A percentile compares a stretch with the other conserved stretches of the same genome.
These are phyloP conservation scores for Flueggea neowawraea DNA, from an alignment of 441 rosid species.

Conservation along the genomic window DNA sequence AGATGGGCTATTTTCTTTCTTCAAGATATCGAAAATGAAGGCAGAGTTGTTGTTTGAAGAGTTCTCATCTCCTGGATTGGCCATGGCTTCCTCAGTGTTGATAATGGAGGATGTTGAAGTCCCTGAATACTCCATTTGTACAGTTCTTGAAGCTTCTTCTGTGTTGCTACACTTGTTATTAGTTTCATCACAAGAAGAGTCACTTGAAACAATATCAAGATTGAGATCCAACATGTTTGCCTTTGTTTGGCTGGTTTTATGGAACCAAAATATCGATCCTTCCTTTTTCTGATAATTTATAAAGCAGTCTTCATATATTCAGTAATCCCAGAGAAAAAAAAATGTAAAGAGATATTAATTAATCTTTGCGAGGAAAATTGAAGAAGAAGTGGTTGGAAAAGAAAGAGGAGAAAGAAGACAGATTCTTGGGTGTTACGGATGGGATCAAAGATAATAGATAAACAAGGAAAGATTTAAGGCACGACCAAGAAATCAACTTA, in stretches of 20 bases:
- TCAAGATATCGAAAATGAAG: conserved; percentile 50
- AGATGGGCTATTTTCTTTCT: conserved; percentile 20
- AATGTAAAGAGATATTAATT: background rate
- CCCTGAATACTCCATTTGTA: conserved; percentile 38
- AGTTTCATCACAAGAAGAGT: conserved; percentile 23
- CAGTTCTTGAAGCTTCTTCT: conserved; percentile 12
- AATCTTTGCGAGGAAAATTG: background rate
- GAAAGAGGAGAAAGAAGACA: background rate
- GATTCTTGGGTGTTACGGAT: conserved; percentile 16
- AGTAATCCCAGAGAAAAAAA: background rate
- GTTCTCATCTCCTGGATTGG: conserved; percentile 36
- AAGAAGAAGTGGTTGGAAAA: background rate
- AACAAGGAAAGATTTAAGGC: conserved; percentile 2
- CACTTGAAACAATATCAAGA: conserved; percentile 46
- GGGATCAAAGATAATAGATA: conserved; percentile 19
- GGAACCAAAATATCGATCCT: background rate
- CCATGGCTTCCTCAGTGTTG: conserved; percentile 29
- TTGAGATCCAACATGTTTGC: conserved; percentile 74
- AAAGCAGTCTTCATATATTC: too few species aligned
- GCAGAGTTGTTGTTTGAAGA: conserved; percentile 29
- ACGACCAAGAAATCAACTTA: conserved; percentile 13
- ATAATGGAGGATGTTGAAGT: conserved; percentile 57
- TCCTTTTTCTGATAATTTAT: background rate
- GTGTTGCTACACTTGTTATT: conserved; percentile 11
- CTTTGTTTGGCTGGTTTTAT: background rate